Conservation (phyloP, 129 eudicot species). For the Lactuca sativa region DNA sequence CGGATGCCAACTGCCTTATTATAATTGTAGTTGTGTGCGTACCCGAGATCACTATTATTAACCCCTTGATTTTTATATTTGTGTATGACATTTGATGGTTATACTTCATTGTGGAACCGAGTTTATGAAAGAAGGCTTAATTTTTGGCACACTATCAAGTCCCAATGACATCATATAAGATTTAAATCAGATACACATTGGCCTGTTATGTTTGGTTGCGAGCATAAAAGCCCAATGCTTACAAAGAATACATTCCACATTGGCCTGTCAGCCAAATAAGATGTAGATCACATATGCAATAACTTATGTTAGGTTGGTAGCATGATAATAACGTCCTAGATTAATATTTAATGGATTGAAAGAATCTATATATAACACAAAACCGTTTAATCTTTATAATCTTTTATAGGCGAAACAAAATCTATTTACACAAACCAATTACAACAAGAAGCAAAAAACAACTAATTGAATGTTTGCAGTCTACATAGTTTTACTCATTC, state of each 20-base stretch:
- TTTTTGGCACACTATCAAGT: too few species aligned
- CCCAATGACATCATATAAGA: neutral
- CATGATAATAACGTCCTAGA: too few species aligned
- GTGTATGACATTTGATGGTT: neutral
- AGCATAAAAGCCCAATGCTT: too few species aligned
- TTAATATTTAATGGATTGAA: neutral
- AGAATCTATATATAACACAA: slow-evolving; percentile 20
- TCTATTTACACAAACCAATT: slow-evolving; percentile 20
- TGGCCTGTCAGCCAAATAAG: too few species aligned
- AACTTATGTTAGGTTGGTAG: too few species aligned
- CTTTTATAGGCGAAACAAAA: slow-evolving; percentile 19
- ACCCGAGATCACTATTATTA: slow-evolving; percentile 10
- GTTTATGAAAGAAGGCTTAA: neutral
- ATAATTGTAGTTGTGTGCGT: neutral
- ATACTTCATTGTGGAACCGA: slow-evolving; percentile 8
- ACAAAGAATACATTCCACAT: too few species aligned
- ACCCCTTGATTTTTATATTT: slow-evolving; percentile 10
- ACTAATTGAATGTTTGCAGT: slow-evolving; percentile 4
- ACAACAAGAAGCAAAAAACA: slow-evolving; percentile 10
- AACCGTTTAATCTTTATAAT: slow-evolving; percentile 14
- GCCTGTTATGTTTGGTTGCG: too few species aligned
- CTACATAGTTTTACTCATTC: slow-evolving; percentile 22
- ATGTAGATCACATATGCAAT: too few species aligned
- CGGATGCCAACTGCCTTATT: neutral
- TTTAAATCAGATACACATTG: neutral